Evolutionary conservation across 2,329 filamentous ascomycete species (phyloP), one percentile per base, ranked within the genome.

Genomic region (Sporothrix humicola): DNA sequence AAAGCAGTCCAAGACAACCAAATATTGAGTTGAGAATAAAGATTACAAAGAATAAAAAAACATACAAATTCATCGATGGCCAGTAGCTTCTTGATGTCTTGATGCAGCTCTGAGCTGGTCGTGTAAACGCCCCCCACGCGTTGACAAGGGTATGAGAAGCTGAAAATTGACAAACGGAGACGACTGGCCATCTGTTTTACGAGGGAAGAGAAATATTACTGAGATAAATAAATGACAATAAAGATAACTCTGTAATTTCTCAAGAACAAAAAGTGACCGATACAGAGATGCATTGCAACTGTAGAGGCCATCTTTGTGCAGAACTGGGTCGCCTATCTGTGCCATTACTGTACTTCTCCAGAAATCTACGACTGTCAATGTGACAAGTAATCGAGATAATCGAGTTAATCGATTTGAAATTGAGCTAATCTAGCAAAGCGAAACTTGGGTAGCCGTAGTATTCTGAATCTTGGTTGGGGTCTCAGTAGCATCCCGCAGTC

Each of bases 381-480:
- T 66, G n/a, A 26, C 23, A 15, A 12, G 10, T 3, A 48, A 26
- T 66, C n/a, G 12, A 26, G 61, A 10, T 2, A 44, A 63, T 63
- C 37, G 3, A 9, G 31, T 6, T n/a, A 44, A 46, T 9, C 31
- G 31, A 37, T 3, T 37, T 37, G 31, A 7, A 37, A 37, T 7
- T 7, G 31, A 37, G 31, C 7, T 37, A 37, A 37, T 37, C 31
- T 37, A 37, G 31, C 31, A 37, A 37, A 37, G 31, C 31, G 31
- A 37, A 37, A 2, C 31, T 37, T 37, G 31, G 31, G 31, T 37
- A 37, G 4, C 31, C 31, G 31, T 37, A 37, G 7, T 7, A 37
- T 37, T 37, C 31, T 20, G 13, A 63, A 63, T 63, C 59, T 63
- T 63, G 59, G 59, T 56, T 56, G 20, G 52, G 20, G 20, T 26